Percentiles rank a stretch among this genome's conserved stretches.
phyloP scores from a whole-genome alignment of 31 red algal genomes.

The Odonthalia washingtoniensis region DNA sequence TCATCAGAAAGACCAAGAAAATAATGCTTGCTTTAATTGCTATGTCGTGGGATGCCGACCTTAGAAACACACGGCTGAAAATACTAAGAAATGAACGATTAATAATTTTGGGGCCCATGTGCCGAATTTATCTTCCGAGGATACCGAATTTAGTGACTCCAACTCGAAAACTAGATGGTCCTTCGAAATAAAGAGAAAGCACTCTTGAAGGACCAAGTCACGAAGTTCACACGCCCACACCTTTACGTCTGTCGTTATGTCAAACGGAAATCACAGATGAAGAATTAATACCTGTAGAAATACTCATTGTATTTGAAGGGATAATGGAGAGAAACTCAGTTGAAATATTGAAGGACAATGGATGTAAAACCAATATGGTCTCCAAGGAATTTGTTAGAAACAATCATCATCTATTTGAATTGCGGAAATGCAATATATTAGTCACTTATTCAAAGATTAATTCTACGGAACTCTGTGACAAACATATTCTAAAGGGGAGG shows the following conservation, averaged over 20 bases:
- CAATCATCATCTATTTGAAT: too few relatives aligned
- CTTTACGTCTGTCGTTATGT: neutral
- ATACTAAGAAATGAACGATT: neutral
- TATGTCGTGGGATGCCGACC: constrained; percentile 48
- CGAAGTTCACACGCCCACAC: too few relatives aligned
- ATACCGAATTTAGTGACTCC: neutral
- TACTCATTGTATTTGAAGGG: neutral
- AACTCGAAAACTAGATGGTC: constrained; percentile 23
- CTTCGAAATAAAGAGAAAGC: constrained; percentile 21
- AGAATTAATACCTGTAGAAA: neutral
- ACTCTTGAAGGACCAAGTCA: constrained; percentile 10
- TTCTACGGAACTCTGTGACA: too few relatives aligned
- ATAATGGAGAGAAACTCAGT: neutral
- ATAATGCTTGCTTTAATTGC: constrained; percentile 59
- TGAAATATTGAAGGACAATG: neutral
- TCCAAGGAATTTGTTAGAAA: neutral
- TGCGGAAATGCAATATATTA: neutral
- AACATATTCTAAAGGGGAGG: too few relatives aligned
- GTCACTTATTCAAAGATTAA: neutral
- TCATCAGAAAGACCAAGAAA: neutral
- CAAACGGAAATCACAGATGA: neutral
- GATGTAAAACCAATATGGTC: neutral
- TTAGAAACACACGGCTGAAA: constrained; percentile 25
- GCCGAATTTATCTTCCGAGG: too few relatives aligned
- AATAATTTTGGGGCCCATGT: neutral